These are phyloP conservation scores for Fusarium sp. DNA, from an alignment of 2,329 filamentous ascomycete species.

Conservation along the genomic window DNA sequence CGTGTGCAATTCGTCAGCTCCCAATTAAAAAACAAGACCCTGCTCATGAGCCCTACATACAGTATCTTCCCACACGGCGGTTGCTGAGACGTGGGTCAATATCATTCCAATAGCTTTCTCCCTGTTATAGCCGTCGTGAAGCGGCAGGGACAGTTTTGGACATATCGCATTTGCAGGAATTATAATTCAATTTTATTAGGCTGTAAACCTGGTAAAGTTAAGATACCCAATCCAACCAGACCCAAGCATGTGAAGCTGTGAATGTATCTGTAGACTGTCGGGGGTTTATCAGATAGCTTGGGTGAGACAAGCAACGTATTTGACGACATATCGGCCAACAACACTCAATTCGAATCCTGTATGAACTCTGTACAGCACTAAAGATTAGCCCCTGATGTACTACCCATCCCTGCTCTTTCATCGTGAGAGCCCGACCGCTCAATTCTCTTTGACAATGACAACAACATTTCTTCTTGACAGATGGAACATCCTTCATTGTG, in stretches of 20 bases:
- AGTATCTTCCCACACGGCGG: not conserved
- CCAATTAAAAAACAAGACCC: not conserved
- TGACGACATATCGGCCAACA: not conserved
- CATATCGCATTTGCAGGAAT: not conserved
- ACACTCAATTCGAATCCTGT: not conserved
- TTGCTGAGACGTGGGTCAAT: slow-evolving; percentile 27
- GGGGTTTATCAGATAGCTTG: not conserved
- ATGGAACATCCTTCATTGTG: slow-evolving; percentile 4
- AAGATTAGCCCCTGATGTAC: slow-evolving; percentile 16
- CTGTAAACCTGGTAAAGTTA: not conserved
- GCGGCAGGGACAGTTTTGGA: not conserved
- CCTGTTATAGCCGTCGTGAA: slow-evolving; percentile 5
- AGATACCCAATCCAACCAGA: not conserved
- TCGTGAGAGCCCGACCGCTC: slow-evolving; percentile 1
- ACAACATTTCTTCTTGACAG: not conserved
- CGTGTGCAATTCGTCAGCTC: slow-evolving; percentile 19
- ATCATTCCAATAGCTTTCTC: slow-evolving; percentile 28
- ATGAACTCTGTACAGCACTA: not conserved
- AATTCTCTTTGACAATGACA: not conserved
- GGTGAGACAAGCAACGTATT: not conserved
- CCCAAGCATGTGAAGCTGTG: not conserved
- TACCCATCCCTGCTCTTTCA: slow-evolving; percentile 5
- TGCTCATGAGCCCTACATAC: slow-evolving; percentile 3
- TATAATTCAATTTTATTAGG: not conserved
- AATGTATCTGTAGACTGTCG: not conserved